phyloP scores from a whole-genome alignment of 352 stramenopile species.

The Phytophthora ramorum region DNA sequence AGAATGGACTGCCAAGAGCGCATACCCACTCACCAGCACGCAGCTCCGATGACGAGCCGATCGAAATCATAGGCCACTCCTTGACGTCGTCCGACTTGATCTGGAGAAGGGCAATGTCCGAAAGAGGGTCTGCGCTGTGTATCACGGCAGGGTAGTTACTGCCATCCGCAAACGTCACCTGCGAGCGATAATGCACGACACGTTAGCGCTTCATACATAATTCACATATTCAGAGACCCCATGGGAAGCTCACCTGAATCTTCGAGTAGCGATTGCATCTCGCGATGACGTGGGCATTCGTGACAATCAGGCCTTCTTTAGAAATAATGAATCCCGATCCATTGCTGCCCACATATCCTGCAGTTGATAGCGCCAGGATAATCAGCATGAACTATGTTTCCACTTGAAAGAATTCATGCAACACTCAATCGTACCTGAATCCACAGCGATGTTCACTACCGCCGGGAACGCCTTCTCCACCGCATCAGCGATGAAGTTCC shows the following conservation, averaged over 20 bases:
- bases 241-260: conserved; percentile 58
- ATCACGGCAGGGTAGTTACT: conserved; percentile 80
- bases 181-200: not conserved
- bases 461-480: conserved; percentile 89
- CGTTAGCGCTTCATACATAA: conserved; percentile 1
- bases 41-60: conserved; percentile 78
- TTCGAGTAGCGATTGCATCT: conserved; percentile 82
- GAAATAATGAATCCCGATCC: conserved; percentile 94
- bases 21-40: conserved; percentile 93
- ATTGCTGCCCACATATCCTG: conserved; percentile 78
- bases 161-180: conserved; percentile 88
- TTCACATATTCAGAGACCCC: not conserved
- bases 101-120: conserved; percentile 92
- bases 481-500: conserved; percentile 91
- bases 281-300: conserved; percentile 93
- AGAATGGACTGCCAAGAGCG: conserved; percentile 91
- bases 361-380: not conserved
- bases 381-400: not conserved
- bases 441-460: conserved; percentile 90
- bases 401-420: not conserved
- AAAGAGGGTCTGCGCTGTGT: conserved; percentile 87
- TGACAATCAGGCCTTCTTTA: conserved; percentile 89
- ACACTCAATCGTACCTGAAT: conserved; percentile 46
- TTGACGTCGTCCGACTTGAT: conserved; percentile 65
- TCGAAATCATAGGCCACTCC: conserved; percentile 74